Evolutionary conservation across 495 filamentous ascomycete genomes (phyloP), one percentile per base, ranked within the genome.

Genomic region (Tuber calosporum): DNA sequence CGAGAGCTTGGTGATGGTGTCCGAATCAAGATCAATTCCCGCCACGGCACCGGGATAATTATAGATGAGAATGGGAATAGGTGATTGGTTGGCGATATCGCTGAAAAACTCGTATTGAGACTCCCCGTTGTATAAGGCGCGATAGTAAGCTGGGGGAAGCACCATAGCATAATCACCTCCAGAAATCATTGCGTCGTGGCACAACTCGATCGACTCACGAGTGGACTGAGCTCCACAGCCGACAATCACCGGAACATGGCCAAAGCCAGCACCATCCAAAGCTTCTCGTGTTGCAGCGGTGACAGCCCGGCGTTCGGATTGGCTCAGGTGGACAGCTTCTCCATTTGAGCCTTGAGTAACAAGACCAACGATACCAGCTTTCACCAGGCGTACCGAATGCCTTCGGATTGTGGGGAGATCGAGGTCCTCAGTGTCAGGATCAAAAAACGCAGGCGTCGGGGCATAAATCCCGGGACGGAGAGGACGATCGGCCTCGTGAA

Each of bases 371-470:
- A 96, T 88, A 70, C 93, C 93, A 67, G 91, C 89, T 70, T 88
- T 83, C 69, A 91, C 93, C n/a, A 97, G 91, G 78, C 92, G 91
- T 69, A 91, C 88, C 42, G 93, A 91, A 82, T 97, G 93, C 72
- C 85, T 89, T 71, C 87, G 86, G 69, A 89, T 90, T 45, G 91
- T 90, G 48, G 86, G 83, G 13, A 90, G 81, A 78, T 96, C 92
- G 79, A 97, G 87, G 26, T 95, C 90, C 83, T 97, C 93, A 67
- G 90, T 93, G 42, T 87, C 85, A 20, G 89, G 86, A 80, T 94
- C 86, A 85, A 97, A 96, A 84, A 96, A 95, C 75, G 92, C 95
- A 88, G 94, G 93, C 41, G 91, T 94, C 30, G 93, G 93, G 74
- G 91, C 90, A 83, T 95, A 96, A 82, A 94, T 93, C 80, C 93